These are phyloP conservation scores for Solanum commersonii DNA, from an alignment of 257 asterid species.

Conservation along the genomic window DNA sequence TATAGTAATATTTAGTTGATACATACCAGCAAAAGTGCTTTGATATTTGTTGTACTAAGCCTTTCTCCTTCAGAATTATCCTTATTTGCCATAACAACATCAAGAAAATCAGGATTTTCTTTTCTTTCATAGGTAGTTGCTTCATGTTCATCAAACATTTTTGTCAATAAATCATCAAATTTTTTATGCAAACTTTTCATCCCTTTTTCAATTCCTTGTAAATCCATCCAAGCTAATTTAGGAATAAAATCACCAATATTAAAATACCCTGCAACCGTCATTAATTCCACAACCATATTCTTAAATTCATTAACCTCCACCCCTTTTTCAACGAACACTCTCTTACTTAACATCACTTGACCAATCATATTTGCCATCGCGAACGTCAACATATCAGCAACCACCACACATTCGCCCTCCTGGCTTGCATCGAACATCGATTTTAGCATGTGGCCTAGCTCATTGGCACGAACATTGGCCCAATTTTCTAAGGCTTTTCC, in stretches of 20 bases:
- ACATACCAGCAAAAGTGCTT: conserved; percentile 36
- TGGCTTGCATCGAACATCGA: conserved; percentile 16
- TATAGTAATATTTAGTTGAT: not conserved
- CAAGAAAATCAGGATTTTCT: conserved; percentile 36
- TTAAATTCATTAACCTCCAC: conserved; percentile 34
- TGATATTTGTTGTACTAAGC: conserved; percentile 28
- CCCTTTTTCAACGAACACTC: conserved; percentile 25
- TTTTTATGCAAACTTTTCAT: conserved; percentile 37
- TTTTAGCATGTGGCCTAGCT: conserved; percentile 30
- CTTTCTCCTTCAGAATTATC: conserved; percentile 23
- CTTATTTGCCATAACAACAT: conserved; percentile 20
- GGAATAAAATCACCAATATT: conserved; percentile 46
- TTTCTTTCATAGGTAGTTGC: conserved; percentile 12
- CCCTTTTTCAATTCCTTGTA: conserved; percentile 34
- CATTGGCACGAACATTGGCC: conserved; percentile 18
- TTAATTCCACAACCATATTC: conserved; percentile 48
- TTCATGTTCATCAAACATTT: conserved; percentile 33
- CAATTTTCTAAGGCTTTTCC: conserved; percentile 26
- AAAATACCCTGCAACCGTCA: conserved; percentile 36
- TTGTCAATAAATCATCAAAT: conserved; percentile 28
- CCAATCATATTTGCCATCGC: conserved; percentile 47
- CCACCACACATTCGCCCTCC: conserved; percentile 12
- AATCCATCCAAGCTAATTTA: conserved; percentile 39
- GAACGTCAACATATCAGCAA: conserved; percentile 29
- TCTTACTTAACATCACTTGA: conserved; percentile 29